phyloP scores from a whole-genome alignment of 805 yeast species.

The Clavispora santaluciae region DNA sequence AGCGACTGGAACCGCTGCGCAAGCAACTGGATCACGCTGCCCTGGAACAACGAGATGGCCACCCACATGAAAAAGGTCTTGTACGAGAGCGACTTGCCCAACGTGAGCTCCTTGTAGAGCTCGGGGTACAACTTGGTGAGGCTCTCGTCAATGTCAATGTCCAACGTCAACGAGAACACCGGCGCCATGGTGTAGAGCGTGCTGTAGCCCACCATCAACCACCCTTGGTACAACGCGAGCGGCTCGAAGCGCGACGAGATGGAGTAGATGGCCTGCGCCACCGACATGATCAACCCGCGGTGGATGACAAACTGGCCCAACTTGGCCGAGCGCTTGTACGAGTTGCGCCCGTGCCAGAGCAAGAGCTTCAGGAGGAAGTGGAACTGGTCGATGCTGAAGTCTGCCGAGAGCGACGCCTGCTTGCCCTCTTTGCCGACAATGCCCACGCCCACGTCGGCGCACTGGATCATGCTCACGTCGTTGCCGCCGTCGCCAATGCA shows the following conservation, averaged over 20 bases:
- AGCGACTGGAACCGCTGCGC: slow-evolving; percentile 75
- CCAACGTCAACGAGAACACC: slow-evolving; percentile 87
- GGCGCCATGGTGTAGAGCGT: slow-evolving; percentile 98
- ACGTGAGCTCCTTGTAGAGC: slow-evolving; percentile 84
- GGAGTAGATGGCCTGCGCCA: slow-evolving; percentile 92
- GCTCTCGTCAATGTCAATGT: slow-evolving; percentile 85
- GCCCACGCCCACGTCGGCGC: slow-evolving; percentile 98
- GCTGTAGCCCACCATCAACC: slow-evolving; percentile 98
- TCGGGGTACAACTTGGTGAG: slow-evolving; percentile 91
- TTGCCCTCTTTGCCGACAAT: slow-evolving; percentile 98
- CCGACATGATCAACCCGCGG: slow-evolving; percentile 88
- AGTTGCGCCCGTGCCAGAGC: slow-evolving; percentile 97
- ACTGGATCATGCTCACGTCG: slow-evolving; percentile 97
- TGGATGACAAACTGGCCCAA: slow-evolving; percentile 94
- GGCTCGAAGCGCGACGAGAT: slow-evolving; percentile 88
- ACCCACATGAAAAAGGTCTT: slow-evolving; percentile 91
- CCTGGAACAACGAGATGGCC: slow-evolving; percentile 85
- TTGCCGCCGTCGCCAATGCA: slow-evolving; percentile 99
- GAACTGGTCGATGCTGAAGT: slow-evolving; percentile 89
- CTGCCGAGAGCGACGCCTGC: slow-evolving; percentile 96
- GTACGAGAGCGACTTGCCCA: slow-evolving; percentile 81
- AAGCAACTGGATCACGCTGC: slow-evolving; percentile 74
- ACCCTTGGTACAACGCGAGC: slow-evolving; percentile 89
- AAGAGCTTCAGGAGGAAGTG: slow-evolving; percentile 80
- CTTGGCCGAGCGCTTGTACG: slow-evolving; percentile 93